Percentiles rank a stretch among this genome's conserved stretches.
Evolutionary conservation across 768 basidiomycete genomes (phyloP).

Genomic region (Flagelloscypha sp.): DNA sequence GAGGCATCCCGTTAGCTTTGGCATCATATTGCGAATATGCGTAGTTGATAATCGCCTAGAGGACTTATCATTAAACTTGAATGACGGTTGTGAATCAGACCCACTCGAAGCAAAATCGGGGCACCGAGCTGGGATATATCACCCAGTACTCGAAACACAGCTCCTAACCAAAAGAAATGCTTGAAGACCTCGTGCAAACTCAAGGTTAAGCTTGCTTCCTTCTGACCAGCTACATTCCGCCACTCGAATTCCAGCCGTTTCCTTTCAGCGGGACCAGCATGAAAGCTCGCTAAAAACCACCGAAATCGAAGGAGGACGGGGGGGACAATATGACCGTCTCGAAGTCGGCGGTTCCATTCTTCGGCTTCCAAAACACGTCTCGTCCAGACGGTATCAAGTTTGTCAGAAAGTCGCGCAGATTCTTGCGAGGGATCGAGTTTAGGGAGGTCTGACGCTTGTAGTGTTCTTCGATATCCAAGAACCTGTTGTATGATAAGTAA

Average conservation of each 20-base stretch:
- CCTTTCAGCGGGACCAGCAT: constrained; percentile 15
- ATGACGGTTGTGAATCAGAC: not conserved
- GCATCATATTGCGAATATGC: constrained; percentile 39
- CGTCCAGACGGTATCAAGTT: constrained; percentile 49
- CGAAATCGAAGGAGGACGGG: constrained; percentile 23
- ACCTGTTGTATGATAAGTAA: constrained; percentile 27
- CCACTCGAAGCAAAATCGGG: constrained; percentile 51
- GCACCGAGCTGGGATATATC: constrained; percentile 58
- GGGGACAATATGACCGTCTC: constrained; percentile 37
- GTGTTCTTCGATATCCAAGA: constrained; percentile 62
- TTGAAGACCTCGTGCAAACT: constrained; percentile 56
- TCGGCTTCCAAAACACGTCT: constrained; percentile 38
- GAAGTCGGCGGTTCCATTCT: constrained; percentile 47
- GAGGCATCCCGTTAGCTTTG: too few species aligned
- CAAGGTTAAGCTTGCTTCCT: constrained; percentile 46
- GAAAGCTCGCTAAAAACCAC: constrained; percentile 32
- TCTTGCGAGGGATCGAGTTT: constrained; percentile 47
- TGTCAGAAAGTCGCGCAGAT: constrained; percentile 39
- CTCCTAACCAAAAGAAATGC: constrained; percentile 54
- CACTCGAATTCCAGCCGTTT: constrained; percentile 31
- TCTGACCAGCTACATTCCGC: constrained; percentile 37
- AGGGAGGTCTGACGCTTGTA: constrained; percentile 73
- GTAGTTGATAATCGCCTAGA: constrained; percentile 52
- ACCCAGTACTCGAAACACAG: constrained; percentile 59
- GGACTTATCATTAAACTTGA: not conserved